Evolutionary conservation across 2,329 filamentous ascomycete species (phyloP).

Genomic region (Talaromyces pinophilus): DNA sequence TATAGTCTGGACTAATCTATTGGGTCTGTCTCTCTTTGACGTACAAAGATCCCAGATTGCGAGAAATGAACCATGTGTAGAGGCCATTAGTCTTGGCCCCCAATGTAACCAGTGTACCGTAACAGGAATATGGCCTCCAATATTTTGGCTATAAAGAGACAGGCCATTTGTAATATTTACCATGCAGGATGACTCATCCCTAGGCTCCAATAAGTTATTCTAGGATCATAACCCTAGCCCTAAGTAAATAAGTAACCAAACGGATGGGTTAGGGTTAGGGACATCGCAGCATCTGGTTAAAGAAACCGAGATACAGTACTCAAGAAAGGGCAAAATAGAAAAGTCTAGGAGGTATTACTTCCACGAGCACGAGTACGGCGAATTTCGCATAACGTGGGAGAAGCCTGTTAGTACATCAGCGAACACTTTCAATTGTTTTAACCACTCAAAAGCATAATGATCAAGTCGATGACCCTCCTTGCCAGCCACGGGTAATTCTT

Average conservation of each 20-base stretch:
- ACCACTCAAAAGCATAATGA: too few relatives aligned
- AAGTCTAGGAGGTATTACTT: neutral
- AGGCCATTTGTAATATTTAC: neutral
- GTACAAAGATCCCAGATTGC: neutral
- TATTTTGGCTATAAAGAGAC: neutral
- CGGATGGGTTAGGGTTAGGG: neutral
- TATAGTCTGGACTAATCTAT: too few relatives aligned
- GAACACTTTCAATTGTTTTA: too few relatives aligned
- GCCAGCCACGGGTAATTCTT: too few relatives aligned
- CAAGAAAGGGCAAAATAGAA: neutral
- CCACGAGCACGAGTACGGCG: neutral
- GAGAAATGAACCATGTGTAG: neutral
- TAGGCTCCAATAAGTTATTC: neutral
- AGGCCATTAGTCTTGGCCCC: slow-evolving; percentile 2
- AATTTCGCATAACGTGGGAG: too few relatives aligned
- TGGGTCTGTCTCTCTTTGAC: neutral
- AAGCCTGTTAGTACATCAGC: too few relatives aligned
- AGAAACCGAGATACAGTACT: neutral
- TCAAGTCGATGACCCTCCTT: too few relatives aligned
- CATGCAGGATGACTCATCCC: neutral
- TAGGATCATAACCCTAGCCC: neutral
- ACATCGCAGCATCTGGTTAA: neutral
- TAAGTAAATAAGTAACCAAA: neutral
- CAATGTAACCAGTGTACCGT: slow-evolving; percentile 7
- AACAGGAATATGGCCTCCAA: neutral